Base-by-base conservation (phyloP, 257 asterid genomes). In the Salvia miltiorrhiza region DNA sequence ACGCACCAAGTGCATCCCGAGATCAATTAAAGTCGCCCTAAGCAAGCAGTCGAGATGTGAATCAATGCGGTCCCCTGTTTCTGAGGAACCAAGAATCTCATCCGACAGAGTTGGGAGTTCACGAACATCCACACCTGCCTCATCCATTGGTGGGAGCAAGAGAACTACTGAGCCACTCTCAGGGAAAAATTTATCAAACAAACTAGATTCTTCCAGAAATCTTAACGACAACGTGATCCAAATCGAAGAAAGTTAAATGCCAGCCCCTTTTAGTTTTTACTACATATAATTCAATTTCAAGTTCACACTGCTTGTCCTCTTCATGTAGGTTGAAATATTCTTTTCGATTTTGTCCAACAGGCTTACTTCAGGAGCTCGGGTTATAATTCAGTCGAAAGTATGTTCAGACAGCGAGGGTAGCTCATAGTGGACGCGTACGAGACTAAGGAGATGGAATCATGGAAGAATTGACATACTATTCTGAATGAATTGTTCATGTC, bases 291-390 rank as follows among this genome's bases (percentile, higher is more conserved):
- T 55, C 19, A 56, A 13, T 23, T 54, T 43, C 52, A 49, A 37
- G 26, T 63, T 8, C 28, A 4, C 5, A 62, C 24, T 37, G 21
- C 57, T 20, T 77, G 76, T 54, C 43, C 28, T 73, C 47, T 78
- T 80, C 83, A 60, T 20, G 61, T 56, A 33, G 74, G 65, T 77
- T 90, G 89, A 86, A 66, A 20, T 43, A 62, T 28, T 45, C 13
- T 53, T 32, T 41, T 53, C 14, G 21, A 21, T 75, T 79, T 37
- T 73, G 24, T 32, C 26, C 43, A 73, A 76, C 94, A 90, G 96
- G 95, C 97, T 93, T 88, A 87, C 97, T 85, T 90, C 96, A 72
- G 98, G 98, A 88, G 97, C 98, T 83, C 88, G 93, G 87, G 84
- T 90, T 82, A 87, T 93, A 85, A 90, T 90, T 69, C 90, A 93